Conservation (phyloP, 2,329 filamentous ascomycete genomes). For the Cadophora luteo-olivacea region DNA sequence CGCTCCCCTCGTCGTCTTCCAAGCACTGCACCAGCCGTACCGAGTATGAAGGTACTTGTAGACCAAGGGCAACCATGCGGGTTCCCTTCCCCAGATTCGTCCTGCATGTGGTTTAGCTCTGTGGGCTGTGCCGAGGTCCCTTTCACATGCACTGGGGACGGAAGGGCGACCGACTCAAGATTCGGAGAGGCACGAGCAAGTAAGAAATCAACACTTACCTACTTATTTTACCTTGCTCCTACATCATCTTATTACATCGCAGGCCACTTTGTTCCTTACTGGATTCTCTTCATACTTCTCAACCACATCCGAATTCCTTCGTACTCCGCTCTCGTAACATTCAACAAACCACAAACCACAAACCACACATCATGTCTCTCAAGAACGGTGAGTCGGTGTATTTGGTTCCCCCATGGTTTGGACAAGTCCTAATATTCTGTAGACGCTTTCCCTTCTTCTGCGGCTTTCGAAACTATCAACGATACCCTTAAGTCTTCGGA, state of each 20-base stretch:
- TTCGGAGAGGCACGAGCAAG: conserved; percentile 18
- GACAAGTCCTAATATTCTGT: conserved; percentile 25
- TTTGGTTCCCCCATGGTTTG: background rate
- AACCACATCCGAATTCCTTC: background rate
- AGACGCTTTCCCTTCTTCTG: conserved; percentile 89
- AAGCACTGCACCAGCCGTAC: too few relatives aligned
- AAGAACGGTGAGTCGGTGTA: conserved; percentile 64
- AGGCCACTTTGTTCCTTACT: background rate
- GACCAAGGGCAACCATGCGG: too few relatives aligned
- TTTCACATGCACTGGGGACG: conserved; percentile 14
- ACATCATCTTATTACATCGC: conserved; percentile 4
- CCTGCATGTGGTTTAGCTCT: background rate
- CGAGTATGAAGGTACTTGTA: background rate
- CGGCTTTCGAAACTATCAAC: conserved; percentile 89
- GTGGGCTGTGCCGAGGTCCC: conserved; percentile 2
- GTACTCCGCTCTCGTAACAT: background rate
- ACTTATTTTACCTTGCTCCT: background rate
- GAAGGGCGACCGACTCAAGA: too few relatives aligned
- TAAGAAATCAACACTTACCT: conserved; percentile 3
- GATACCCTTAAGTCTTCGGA: conserved; percentile 70
- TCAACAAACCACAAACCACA: background rate
- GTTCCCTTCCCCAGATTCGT: conserved; percentile 11
- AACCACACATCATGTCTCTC: conserved; percentile 64
- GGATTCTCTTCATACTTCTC: background rate
- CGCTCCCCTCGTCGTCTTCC: background rate